These are phyloP conservation scores for Ananas comosus DNA, from an alignment of 176 grass and related monocot species.

Conservation along the genomic window DNA sequence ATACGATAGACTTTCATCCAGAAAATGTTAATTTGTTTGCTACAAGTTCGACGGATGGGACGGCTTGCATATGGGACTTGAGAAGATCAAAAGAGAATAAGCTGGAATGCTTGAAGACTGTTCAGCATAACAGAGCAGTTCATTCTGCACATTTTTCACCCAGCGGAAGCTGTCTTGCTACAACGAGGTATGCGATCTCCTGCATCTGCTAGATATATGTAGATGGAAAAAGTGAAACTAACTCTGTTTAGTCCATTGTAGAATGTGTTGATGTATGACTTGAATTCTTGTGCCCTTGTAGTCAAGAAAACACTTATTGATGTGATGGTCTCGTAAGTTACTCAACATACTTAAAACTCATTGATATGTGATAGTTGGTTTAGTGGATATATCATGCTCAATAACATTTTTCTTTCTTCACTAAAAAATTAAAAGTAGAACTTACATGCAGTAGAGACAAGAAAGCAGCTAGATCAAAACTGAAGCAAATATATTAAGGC, in stretches of 20 bases:
- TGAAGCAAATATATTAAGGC: no score
- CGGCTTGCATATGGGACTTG: constrained; percentile 59
- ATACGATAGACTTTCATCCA: constrained; percentile 68
- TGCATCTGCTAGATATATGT: not conserved
- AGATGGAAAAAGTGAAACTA: not conserved
- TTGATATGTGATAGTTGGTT: no score
- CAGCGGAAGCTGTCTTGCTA: constrained; percentile 49
- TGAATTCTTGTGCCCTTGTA: not conserved
- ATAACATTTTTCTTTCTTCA: no score
- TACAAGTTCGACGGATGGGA: constrained; percentile 64
- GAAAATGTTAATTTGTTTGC: constrained; percentile 46
- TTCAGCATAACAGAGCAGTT: constrained; percentile 35
- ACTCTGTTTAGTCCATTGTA: not conserved
- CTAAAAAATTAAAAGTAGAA: no score
- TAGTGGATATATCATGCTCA: no score
- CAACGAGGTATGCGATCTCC: constrained; percentile 52
- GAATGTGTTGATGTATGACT: not conserved
- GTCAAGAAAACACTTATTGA: no score
- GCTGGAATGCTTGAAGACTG: constrained; percentile 32
- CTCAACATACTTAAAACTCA: no score
- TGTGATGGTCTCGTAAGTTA: no score
- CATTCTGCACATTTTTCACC: constrained; percentile 91
- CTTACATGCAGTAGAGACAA: no score
- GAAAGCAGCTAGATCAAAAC: no score
- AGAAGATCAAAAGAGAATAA: constrained; percentile 45